phyloP scores from a whole-genome alignment of 2,329 filamentous ascomycete species.

The Paraphoma sp. region DNA sequence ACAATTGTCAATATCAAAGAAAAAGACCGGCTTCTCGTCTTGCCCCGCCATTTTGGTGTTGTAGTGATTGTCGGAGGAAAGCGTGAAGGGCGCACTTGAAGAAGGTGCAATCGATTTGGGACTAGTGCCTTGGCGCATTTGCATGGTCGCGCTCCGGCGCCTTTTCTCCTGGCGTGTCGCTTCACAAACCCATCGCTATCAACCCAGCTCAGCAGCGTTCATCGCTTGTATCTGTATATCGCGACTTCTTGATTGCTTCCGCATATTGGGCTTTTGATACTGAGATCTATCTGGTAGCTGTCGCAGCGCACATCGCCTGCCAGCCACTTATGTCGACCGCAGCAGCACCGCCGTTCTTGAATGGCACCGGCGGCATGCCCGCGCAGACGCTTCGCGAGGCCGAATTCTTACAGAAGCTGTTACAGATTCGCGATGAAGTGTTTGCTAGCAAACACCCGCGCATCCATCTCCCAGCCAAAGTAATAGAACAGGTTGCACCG shows the following conservation, averaged over 20 bases:
- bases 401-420: conserved; percentile 74
- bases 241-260: conserved; percentile 20
- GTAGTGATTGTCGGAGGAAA: not conserved
- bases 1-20: conserved; percentile 98
- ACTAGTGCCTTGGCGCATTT: conserved; percentile 21
- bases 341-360: conserved; percentile 35
- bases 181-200: conserved; percentile 31
- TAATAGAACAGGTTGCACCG: conserved; percentile 52
- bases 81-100: conserved; percentile 5
- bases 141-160: conserved; percentile 13
- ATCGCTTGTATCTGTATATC: conserved; percentile 35
- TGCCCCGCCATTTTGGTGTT: conserved; percentile 30
- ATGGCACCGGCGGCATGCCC: conserved; percentile 47
- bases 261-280: conserved; percentile 23
- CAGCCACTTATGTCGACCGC: conserved; percentile 40
- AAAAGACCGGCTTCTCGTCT: conserved; percentile 62
- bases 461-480: conserved; percentile 64
- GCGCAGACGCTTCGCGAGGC: conserved; percentile 51
- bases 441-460: conserved; percentile 76
- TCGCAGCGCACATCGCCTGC: conserved; percentile 27
- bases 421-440: conserved; percentile 81
- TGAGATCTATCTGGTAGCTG: conserved; percentile 22
- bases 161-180: conserved; percentile 17
- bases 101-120: conserved; percentile 8
- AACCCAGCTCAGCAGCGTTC: conserved; percentile 30